These are phyloP conservation scores for Psidium friedrichsthalianum DNA, from an alignment of 345 rosid species.

Conservation along the genomic window DNA sequence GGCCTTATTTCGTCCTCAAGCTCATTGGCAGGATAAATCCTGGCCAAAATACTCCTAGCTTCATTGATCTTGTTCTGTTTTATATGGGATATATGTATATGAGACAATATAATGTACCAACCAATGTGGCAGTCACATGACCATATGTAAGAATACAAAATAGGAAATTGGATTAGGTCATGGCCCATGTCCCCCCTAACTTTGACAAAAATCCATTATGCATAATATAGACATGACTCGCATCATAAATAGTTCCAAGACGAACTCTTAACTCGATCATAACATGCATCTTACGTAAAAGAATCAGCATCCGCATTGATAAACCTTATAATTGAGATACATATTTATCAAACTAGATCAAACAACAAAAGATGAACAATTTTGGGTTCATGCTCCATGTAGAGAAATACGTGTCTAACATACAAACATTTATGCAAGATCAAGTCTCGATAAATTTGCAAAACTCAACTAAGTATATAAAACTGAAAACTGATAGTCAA, in stretches of 20 bases:
- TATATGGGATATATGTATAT: neutral
- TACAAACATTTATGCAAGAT: neutral
- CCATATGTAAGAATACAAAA: neutral
- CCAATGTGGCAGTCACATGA: neutral
- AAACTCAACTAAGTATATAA: neutral
- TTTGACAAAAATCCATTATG: neutral
- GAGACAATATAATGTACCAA: neutral
- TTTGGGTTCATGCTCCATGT: neutral
- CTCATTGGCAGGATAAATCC: slow-evolving; percentile 52
- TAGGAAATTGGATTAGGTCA: neutral
- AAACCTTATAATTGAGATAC: neutral
- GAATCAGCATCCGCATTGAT: neutral
- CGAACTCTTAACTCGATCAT: neutral
- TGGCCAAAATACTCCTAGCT: slow-evolving; percentile 51
- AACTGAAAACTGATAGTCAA: neutral
- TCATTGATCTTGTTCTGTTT: slow-evolving; percentile 34
- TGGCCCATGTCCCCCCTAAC: neutral
- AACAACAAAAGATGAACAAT: neutral
- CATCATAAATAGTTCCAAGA: neutral
- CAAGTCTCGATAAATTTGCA: neutral
- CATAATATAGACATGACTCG: neutral
- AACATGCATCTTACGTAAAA: neutral
- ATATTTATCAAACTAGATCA: neutral
- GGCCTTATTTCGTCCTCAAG: slow-evolving; percentile 46
- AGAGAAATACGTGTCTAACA: neutral